phyloP scores from a whole-genome alignment of 768 basidiomycete species.

The Boletellus emodensis region DNA sequence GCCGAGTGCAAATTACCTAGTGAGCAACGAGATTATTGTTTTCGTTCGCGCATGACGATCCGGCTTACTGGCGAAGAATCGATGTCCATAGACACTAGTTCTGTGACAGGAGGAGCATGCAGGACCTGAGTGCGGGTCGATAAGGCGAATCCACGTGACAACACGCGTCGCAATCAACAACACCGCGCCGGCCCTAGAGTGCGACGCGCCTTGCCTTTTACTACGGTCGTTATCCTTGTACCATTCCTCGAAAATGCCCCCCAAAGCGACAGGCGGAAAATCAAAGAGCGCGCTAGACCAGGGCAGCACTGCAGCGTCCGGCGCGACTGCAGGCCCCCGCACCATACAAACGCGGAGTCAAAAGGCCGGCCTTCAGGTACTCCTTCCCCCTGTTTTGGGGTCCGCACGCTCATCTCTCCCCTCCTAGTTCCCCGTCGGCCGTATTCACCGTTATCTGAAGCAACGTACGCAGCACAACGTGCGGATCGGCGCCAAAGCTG shows the following conservation, averaged over 20 bases:
- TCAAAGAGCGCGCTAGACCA: slow-evolving; percentile 42
- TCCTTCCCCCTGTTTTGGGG: neutral
- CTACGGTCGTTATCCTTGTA: slow-evolving; percentile 3
- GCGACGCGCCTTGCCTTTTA: slow-evolving; percentile 23
- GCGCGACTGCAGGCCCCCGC: slow-evolving; percentile 31
- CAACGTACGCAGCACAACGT: slow-evolving; percentile 90
- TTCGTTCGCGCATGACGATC: no score
- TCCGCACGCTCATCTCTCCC: neutral
- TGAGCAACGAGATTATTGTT: no score
- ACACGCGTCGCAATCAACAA: slow-evolving; percentile 31
- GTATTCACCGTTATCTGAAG: slow-evolving; percentile 95
- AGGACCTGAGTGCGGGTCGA: neutral
- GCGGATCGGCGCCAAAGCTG: slow-evolving; percentile 95
- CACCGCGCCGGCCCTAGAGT: slow-evolving; percentile 32
- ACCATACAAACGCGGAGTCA: slow-evolving; percentile 68
- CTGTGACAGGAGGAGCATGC: no score
- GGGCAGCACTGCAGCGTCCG: slow-evolving; percentile 22
- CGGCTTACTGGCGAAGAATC: no score
- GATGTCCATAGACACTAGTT: no score
- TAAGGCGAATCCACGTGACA: slow-evolving; percentile 18
- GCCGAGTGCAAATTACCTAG: no score
- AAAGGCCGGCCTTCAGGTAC: slow-evolving; percentile 85
- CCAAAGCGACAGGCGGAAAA: slow-evolving; percentile 58
- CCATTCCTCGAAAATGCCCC: slow-evolving; percentile 45
- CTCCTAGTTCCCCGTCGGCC: slow-evolving; percentile 86